phyloP scores from a whole-genome alignment of 1,284 basidiomycete species.

The Ustilago curta region DNA sequence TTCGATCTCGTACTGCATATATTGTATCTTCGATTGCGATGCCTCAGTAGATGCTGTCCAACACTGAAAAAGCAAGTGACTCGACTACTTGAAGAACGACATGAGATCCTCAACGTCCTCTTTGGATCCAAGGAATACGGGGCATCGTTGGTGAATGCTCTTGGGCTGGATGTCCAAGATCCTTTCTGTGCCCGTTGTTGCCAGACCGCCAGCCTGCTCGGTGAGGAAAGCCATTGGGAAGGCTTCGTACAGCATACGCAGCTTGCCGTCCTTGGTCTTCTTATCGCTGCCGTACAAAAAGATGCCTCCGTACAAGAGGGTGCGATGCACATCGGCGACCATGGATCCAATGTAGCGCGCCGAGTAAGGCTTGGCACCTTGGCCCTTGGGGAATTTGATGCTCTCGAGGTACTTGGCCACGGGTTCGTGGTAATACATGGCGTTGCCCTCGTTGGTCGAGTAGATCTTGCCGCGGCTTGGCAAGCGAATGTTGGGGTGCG shows the following conservation, averaged over 20 bases:
- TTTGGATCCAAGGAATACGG: constrained; percentile 92
- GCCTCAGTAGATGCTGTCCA: too few species aligned
- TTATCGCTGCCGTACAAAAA: constrained; percentile 99
- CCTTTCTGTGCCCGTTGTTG: constrained; percentile 90
- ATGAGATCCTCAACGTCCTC: constrained; percentile 87
- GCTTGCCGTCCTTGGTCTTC: constrained; percentile 95
- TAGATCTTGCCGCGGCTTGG: constrained; percentile 97
- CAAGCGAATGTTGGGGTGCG: constrained; percentile 95
- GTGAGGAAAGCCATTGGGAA: constrained; percentile 99
- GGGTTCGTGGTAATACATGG: constrained; percentile 86
- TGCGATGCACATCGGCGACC: constrained; percentile 98
- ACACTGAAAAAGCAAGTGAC: too few species aligned
- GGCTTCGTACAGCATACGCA: constrained; percentile 94
- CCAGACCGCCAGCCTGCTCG: constrained; percentile 96
- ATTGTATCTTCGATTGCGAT: too few species aligned
- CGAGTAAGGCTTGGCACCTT: constrained; percentile 70
- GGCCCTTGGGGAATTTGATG: constrained; percentile 79
- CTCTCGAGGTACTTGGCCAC: constrained; percentile 84
- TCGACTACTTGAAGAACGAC: constrained; percentile 7
- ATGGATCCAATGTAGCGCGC: constrained; percentile 94
- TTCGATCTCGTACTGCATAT: too few species aligned
- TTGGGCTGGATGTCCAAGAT: constrained; percentile 93
- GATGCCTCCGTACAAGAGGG: constrained; percentile 96
- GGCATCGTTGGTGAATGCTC: constrained; percentile 89
- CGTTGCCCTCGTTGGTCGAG: constrained; percentile 99